Percentiles rank a stretch among this genome's conserved stretches.
Evolutionary conservation across 306 rosid genomes (phyloP).

Genomic region (Bauhinia variegata): DNA sequence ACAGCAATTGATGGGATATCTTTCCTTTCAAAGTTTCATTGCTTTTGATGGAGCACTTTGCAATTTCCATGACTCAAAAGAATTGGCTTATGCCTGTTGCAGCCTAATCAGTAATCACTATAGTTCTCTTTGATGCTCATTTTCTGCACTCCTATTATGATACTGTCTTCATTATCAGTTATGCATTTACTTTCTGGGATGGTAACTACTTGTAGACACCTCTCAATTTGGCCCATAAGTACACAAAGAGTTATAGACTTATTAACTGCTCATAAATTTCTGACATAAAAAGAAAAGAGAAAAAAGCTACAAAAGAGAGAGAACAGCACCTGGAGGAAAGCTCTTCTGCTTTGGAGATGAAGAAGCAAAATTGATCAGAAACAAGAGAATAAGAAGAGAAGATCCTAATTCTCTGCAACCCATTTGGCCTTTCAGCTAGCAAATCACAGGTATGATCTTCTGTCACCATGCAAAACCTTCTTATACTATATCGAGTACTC

Average conservation of each 20-base stretch:
- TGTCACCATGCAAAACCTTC: neutral
- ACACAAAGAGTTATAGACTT: neutral
- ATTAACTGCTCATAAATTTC: neutral
- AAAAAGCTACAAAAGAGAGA: neutral
- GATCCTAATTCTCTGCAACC: slow-evolving; percentile 42
- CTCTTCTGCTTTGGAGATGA: slow-evolving; percentile 45
- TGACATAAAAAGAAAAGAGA: neutral
- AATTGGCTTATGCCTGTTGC: slow-evolving; percentile 28
- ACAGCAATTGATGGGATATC: too few species aligned
- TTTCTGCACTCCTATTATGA: slow-evolving; percentile 8
- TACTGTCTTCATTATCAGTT: neutral
- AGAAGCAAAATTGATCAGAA: slow-evolving; percentile 28
- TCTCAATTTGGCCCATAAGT: neutral
- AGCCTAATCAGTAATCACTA: neutral
- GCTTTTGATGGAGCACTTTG: slow-evolving; percentile 1
- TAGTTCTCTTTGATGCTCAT: neutral
- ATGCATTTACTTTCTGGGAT: neutral
- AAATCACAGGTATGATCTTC: slow-evolving; percentile 7
- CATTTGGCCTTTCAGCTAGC: slow-evolving; percentile 38
- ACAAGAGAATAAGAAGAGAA: slow-evolving; percentile 43
- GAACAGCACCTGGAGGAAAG: slow-evolving; percentile 56
- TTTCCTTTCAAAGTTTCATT: neutral
- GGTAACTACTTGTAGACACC: slow-evolving; percentile 11
- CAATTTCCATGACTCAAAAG: neutral
- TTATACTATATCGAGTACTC: neutral